Evolutionary conservation across 208 protist species (phyloP), one percentile per base, ranked within the genome.

Genomic region (Wallacemonas sp.): DNA sequence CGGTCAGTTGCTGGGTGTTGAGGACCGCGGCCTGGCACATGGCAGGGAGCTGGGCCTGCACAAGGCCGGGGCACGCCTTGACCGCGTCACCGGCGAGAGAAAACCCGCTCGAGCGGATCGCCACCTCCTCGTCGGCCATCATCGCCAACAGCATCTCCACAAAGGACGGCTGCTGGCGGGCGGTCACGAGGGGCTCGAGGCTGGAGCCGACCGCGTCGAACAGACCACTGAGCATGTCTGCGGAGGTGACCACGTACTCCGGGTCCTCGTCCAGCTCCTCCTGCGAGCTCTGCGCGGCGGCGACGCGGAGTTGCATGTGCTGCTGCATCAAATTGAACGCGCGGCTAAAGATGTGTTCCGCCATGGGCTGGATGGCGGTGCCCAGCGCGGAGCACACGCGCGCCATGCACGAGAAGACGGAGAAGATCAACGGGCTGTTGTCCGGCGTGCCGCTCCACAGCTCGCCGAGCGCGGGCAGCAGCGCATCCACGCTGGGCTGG

Each of bases 381-480:
- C 91, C 91, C 1, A 94, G 52, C 0, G 82, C 79, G 8, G 72
- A 22, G 69, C 87, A 91, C 26, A 94, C 86, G 22, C 70, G 66
- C 20, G 79, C 75, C 87, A 96, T 96, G 68, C 87, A 91, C 29
- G 75, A 62, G 71, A 93, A 96, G 39, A 94, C 66, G 25, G 84
- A 82, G 70, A 91, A 92, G 65, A 93, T 61, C 33, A 96, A 59
- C 39, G 82, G 84, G 61, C 77, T 93, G 65, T 92, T 76, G 49
- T 92, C 78, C 0, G 79, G 67, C 5, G 82, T 93, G 29, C 52
- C 57, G 3, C 41, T 36, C 91, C 91, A 96, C 33, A 94, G 70
- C 45, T 82, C 65, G 11, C 81, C 82, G 20, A 96, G 74, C 5
- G 84, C 76, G 36, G 16, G 61, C 63, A 96, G 72, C 8, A 96